Evolutionary conservation across 169 alveolate species (phyloP).

Genomic region (Eimeria necatrix): DNA sequence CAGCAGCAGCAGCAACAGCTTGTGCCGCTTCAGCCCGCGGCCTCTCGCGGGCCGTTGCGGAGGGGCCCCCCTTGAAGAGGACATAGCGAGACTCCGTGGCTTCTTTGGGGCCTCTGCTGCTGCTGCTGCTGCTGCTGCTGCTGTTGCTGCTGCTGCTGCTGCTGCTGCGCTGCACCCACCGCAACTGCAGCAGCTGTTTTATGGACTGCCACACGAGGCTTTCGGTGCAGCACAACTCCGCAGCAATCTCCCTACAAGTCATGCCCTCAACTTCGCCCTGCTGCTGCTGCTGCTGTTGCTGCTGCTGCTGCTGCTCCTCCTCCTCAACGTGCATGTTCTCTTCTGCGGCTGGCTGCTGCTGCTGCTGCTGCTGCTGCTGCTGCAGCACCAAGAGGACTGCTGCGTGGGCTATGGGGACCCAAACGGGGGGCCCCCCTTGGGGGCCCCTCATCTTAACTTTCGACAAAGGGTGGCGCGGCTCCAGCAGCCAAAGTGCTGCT

Average conservation of each 20-base stretch:
- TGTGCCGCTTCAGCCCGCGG: not conserved
- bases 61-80: too few species aligned
- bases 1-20: not conserved
- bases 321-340: not conserved
- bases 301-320: conserved; percentile 10
- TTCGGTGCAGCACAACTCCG: not conserved
- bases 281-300: conserved; percentile 10
- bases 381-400: not conserved
- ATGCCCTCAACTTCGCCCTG: not conserved
- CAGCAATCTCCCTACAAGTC: not conserved
- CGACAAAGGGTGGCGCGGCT: not conserved
- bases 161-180: not conserved
- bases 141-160: not conserved
- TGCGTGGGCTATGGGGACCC: not conserved
- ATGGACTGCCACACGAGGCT: not conserved
- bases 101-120: too few species aligned
- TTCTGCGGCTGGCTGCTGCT: not conserved
- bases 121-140: conserved; percentile 9
- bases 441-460: not conserved
- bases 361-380: not conserved
- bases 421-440: not conserved
- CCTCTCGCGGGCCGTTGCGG: too few species aligned
- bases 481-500: not conserved
- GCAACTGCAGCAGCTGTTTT: not conserved
- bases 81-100: too few species aligned